Evolutionary conservation across 73 alveolate species (phyloP).

Genomic region (Tetrahymena elliotti): DNA sequence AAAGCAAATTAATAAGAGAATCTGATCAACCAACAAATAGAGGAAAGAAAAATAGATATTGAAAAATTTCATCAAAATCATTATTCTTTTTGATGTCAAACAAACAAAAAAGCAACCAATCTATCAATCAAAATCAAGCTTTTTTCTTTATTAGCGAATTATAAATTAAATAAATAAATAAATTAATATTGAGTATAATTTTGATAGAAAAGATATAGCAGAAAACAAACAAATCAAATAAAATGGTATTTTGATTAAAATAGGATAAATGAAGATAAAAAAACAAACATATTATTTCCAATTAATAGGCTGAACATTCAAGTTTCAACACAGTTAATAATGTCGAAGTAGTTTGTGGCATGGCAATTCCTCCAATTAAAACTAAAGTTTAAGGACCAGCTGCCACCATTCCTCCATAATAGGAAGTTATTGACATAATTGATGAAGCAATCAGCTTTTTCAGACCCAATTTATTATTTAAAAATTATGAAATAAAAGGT

Average conservation of each 20-base stretch:
- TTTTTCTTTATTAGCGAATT: neutral
- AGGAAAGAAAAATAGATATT: neutral
- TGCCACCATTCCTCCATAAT: neutral
- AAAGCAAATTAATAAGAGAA: neutral
- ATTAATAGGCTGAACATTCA: neutral
- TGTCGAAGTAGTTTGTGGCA: constrained; percentile 28
- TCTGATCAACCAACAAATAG: neutral
- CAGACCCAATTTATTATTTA: constrained; percentile 63
- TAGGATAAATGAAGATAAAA: neutral
- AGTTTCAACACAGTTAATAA: neutral
- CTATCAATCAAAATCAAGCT: neutral
- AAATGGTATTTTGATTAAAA: neutral
- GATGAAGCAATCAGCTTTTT: constrained; percentile 62
- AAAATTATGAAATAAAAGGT: constrained; percentile 50
- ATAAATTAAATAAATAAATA: neutral
- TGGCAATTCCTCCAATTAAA: constrained; percentile 41
- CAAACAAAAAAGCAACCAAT: no score
- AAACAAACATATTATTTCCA: neutral
- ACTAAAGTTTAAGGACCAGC: constrained; percentile 51
- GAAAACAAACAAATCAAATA: neutral
- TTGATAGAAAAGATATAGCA: neutral
- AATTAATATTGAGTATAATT: neutral
- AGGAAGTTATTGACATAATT: constrained; percentile 49
- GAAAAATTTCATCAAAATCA: neutral
- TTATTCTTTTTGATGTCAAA: no score